These are phyloP conservation scores for Boletus vinaceobasis DNA, from an alignment of 768 basidiomycete genomes.

Conservation along the genomic window DNA sequence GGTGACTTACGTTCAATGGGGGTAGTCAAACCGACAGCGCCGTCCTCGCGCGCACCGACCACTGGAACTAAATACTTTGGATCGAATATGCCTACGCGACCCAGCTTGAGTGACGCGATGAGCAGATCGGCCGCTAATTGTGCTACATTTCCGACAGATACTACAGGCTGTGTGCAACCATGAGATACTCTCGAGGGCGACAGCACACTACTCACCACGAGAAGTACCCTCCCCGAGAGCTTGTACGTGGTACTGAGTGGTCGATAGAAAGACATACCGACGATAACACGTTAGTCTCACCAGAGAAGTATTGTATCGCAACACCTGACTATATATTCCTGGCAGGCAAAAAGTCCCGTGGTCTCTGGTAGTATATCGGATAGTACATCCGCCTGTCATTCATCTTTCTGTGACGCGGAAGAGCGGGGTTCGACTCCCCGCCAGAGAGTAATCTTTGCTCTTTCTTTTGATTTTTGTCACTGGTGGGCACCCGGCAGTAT, in stretches of 20 bases:
- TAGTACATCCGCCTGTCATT: conserved; percentile 50
- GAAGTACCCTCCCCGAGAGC: conserved; percentile 28
- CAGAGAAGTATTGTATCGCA: not conserved
- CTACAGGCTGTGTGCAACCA: conserved; percentile 50
- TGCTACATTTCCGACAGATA: conserved; percentile 79
- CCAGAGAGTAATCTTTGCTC: conserved; percentile 31
- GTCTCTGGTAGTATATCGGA: conserved; percentile 48
- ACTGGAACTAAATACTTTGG: conserved; percentile 62
- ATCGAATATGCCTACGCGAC: conserved; percentile 61
- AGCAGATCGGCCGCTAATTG: conserved; percentile 76
- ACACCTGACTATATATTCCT: not conserved
- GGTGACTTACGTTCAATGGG: conserved; percentile 65
- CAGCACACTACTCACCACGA: conserved; percentile 24
- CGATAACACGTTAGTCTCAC: not conserved
- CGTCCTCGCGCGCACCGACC: conserved; percentile 69
- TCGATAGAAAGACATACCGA: conserved; percentile 31
- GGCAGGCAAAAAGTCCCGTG: rapidly evolving
- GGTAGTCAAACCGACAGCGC: conserved; percentile 58
- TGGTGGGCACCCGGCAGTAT: not conserved
- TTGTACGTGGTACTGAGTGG: conserved; percentile 22
- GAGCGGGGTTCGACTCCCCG: conserved; percentile 46
- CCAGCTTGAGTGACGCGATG: conserved; percentile 60
- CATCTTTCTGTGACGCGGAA: conserved; percentile 26
- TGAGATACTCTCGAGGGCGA: not conserved
- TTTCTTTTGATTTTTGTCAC: not conserved